Evolutionary conservation across 2,329 filamentous ascomycete species (phyloP).

Genomic region (Aureobasidium pullulans): DNA sequence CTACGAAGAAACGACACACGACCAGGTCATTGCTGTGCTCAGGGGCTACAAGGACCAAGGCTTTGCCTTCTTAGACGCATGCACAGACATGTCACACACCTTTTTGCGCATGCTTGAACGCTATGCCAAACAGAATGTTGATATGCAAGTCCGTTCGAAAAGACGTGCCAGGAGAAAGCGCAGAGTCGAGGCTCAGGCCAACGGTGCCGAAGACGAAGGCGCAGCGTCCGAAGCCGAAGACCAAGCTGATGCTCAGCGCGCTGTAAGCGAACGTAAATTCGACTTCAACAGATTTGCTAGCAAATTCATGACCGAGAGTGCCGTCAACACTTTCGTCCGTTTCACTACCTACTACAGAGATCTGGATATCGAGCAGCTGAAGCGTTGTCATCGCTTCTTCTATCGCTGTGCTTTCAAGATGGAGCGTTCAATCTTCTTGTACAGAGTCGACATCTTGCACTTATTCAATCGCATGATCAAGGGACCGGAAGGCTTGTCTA

Average conservation of each 20-base stretch:
- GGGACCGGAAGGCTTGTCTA: constrained; percentile 69
- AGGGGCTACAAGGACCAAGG: constrained; percentile 88
- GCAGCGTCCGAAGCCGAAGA: constrained; percentile 61
- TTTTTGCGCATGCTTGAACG: constrained; percentile 86
- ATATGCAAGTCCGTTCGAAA: constrained; percentile 84
- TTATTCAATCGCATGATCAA: constrained; percentile 89
- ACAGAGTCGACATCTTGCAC: constrained; percentile 81
- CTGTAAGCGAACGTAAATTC: constrained; percentile 80
- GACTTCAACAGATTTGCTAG: constrained; percentile 79
- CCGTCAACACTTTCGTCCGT: constrained; percentile 79
- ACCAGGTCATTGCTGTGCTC: constrained; percentile 72
- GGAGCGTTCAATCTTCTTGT: constrained; percentile 80
- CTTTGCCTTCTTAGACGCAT: constrained; percentile 86
- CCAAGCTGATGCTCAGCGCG: constrained; percentile 59
- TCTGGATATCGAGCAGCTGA: constrained; percentile 70
- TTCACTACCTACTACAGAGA: constrained; percentile 78
- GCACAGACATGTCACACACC: constrained; percentile 83
- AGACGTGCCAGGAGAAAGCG: constrained; percentile 66
- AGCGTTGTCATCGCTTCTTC: constrained; percentile 88
- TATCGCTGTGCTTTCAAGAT: constrained; percentile 93
- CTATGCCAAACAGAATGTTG: constrained; percentile 90
- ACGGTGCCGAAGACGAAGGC: constrained; percentile 38
- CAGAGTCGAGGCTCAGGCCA: constrained; percentile 38
- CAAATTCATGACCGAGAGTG: constrained; percentile 75
- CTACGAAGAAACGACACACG: constrained; percentile 92